Evolutionary conservation across 2,329 filamentous ascomycete genomes (phyloP), one percentile per base, ranked within the genome.

Genomic region (Ophiostoma perfectum): DNA sequence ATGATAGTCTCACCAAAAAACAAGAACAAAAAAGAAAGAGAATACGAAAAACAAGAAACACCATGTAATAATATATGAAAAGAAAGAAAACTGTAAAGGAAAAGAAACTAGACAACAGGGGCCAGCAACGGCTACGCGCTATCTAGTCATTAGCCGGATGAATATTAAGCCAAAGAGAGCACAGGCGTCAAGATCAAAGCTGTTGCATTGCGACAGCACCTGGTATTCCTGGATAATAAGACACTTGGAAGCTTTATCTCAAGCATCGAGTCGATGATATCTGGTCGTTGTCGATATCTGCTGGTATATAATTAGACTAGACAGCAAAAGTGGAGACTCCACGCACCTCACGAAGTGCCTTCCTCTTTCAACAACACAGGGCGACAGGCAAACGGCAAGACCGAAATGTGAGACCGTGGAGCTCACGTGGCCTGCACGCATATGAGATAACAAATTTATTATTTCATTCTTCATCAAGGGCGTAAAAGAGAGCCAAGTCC

Each of bases 291-390:
- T 55, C n/a, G 12, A 5, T 16, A 27, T 7, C 4, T 52, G 49
- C 49, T 9, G 49, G n/a, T 36, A 27, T 27, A 2, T 2, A n/a
- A n/a, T n/a, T n/a, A 27, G 27, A 27, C 2, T 55, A 27, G 49
- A 55, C 18, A 55, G 49, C 18, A 27, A 55, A 55, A 55, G 49
- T 55, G 49, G 49, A 36, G 49, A 55, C 49, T 3, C 8, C n/a
- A 27, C 42, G n/a, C n/a, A 65, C 60, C 16, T 55, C 49, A 11
- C 49, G 36, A 39, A 60, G 66, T 18, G 58, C 58, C 66, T 67
- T 67, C 58, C 58, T 55, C 49, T 64, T 45, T 41, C 45, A 55
- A 45, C 16, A 4, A 44, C 11, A 38, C 12, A 5, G 16, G 9
- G 39, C 27, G 27, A 45, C 42, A n/a, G 18, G 27, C 42, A n/a